These are phyloP conservation scores for Rhinocladiella similis DNA, from an alignment of 2,329 filamentous ascomycete species.

Conservation along the genomic window DNA sequence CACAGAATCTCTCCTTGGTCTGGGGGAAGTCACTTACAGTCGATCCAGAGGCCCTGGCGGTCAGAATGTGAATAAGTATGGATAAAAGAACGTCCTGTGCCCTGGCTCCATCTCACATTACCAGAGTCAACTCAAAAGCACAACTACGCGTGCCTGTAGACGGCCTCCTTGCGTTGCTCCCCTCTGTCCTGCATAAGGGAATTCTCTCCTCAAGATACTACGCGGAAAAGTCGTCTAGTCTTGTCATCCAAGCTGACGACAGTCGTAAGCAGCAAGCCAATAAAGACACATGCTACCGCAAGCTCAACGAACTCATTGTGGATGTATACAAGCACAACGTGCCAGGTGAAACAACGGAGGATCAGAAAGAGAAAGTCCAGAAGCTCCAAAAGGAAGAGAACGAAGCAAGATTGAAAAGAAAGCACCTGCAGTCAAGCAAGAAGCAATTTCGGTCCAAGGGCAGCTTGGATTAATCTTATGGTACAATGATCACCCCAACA, in stretches of 20 bases:
- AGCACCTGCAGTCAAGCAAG: slow-evolving; percentile 63
- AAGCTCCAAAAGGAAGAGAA: slow-evolving; percentile 59
- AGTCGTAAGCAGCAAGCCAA: slow-evolving; percentile 63
- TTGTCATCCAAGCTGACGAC: slow-evolving; percentile 65
- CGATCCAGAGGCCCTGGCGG: slow-evolving; percentile 65
- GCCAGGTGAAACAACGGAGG: slow-evolving; percentile 61
- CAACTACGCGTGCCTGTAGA: slow-evolving; percentile 59
- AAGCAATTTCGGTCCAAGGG: slow-evolving; percentile 46
- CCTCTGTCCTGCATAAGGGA: slow-evolving; percentile 52
- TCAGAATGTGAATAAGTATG: slow-evolving; percentile 69
- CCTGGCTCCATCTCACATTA: slow-evolving; percentile 1
- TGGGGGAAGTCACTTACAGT: slow-evolving; percentile 62
- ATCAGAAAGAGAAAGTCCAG: slow-evolving; percentile 56
- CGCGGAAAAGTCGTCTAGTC: slow-evolving; percentile 51
- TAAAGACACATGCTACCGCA: slow-evolving; percentile 58
- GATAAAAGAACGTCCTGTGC: slow-evolving; percentile 3
- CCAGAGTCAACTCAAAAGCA: slow-evolving; percentile 66
- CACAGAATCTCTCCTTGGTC: slow-evolving; percentile 55
- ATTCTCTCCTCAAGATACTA: slow-evolving; percentile 57
- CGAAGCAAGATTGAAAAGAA: slow-evolving; percentile 56
- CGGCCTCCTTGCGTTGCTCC: slow-evolving; percentile 55
- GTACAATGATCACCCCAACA: not conserved
- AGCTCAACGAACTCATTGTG: slow-evolving; percentile 56
- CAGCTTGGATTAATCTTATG: slow-evolving; percentile 19
- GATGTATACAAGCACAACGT: slow-evolving; percentile 52